Percentiles rank a stretch among this genome's conserved stretches.
Evolutionary conservation across 2,329 filamentous ascomycete species (phyloP).

Genomic region (Diaporthe citri): DNA sequence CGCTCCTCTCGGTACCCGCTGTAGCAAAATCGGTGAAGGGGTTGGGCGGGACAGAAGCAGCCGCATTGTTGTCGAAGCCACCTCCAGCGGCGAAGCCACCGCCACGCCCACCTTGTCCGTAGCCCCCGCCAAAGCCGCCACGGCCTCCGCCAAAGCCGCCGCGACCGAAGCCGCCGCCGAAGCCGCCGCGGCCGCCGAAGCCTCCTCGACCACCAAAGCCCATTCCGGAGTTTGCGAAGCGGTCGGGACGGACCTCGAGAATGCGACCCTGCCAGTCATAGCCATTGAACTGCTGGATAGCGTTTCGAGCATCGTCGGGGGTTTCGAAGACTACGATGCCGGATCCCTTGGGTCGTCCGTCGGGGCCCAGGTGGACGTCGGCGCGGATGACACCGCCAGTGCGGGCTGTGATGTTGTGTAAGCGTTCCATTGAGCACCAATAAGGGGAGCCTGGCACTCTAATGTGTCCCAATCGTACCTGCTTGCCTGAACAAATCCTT

Average conservation of each 20-base stretch:
- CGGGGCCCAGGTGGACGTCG: slow-evolving; percentile 92
- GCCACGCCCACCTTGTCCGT: slow-evolving; percentile 52
- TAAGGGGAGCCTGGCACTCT: slow-evolving; percentile 2
- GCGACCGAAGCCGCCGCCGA: slow-evolving; percentile 69
- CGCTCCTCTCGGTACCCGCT: slow-evolving; percentile 84
- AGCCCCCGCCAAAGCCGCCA: slow-evolving; percentile 57
- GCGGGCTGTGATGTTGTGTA: slow-evolving; percentile 56
- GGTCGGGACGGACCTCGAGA: slow-evolving; percentile 95
- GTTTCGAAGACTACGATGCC: slow-evolving; percentile 98
- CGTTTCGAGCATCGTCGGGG: slow-evolving; percentile 91
- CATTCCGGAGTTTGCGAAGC: slow-evolving; percentile 78
- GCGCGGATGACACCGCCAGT: slow-evolving; percentile 90
- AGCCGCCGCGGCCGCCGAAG: slow-evolving; percentile 68
- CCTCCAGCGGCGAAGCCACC: slow-evolving; percentile 61
- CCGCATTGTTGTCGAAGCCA: slow-evolving; percentile 62
- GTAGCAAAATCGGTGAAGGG: slow-evolving; percentile 95
- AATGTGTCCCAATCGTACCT: slow-evolving; percentile 71
- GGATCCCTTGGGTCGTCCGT: slow-evolving; percentile 94
- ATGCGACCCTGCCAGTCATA: slow-evolving; percentile 97
- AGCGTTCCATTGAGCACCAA: neutral
- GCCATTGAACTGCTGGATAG: slow-evolving; percentile 97
- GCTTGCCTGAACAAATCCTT: slow-evolving; percentile 99
- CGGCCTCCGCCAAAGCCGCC: slow-evolving; percentile 60
- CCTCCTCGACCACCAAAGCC: slow-evolving; percentile 71
- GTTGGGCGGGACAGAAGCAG: slow-evolving; percentile 76